Base-by-base conservation (phyloP, 345 rosid genomes). In the Populus davidiana region DNA sequence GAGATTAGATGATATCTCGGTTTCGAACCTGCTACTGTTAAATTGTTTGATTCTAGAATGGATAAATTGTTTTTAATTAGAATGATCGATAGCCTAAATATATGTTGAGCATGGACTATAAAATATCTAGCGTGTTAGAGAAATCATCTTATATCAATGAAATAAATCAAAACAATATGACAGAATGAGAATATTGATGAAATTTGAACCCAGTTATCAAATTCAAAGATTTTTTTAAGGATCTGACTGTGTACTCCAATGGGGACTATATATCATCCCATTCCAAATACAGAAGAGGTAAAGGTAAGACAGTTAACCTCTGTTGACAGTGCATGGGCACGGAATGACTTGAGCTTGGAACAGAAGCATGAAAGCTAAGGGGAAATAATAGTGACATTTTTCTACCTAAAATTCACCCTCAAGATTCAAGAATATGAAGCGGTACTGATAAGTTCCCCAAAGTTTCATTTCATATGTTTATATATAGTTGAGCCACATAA, bases 301-400 rank as follows among this genome's bases (percentile, higher is more conserved):
- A 75, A 77, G 75, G 78, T 69, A 31, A 56, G 49, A 75, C 72
- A 68, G 76, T 79, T 77, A 85, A 69, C 71, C 73, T 68, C 18
- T 29, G 80, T 81, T 76, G 91, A 74, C 80, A 84, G 85, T 87
- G 87, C 86, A 87, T 84, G 87, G 86, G 85, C 83, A 85, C 79
- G 80, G 81, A 78, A 78, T 80, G 83, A 62, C 87, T 77, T 78
- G 80, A 79, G 79, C 86, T 87, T 84, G 81, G 80, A 86, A 81
- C 43, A 41, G 81, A 86, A 86, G 87, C 85, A 83, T 84, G 84
- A 73, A 78, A 80, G 70, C 50, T 77, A 81, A 56, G 77, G 80
- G 75, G 36, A 72, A 73, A 74, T 73, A 87, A 86, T 79, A 73
- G 65, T 2, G 87, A 82, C 79, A 70, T 78, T 80, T 87, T 84